Evolutionary conservation across 2,329 filamentous ascomycete genomes (phyloP).

Genomic region (Colletotrichum sojae): DNA sequence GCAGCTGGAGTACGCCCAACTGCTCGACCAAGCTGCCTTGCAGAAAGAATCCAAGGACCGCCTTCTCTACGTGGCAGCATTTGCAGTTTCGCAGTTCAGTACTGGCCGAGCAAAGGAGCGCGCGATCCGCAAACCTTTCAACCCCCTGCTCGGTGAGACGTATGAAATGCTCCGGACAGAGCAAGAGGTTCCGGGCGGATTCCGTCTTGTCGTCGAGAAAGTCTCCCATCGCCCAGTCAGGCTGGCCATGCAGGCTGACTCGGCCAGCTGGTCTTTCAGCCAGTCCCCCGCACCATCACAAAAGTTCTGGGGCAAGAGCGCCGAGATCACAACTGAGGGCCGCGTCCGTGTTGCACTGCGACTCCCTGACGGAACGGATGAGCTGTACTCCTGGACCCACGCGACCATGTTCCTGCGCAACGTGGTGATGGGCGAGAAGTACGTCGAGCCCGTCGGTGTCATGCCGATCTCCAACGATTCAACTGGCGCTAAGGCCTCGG

Average conservation of each 20-base stretch:
- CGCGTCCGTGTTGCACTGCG: conserved; percentile 83
- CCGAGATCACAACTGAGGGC: conserved; percentile 93
- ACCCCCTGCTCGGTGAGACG: conserved; percentile 95
- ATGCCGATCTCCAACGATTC: conserved; percentile 90
- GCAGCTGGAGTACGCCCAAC: conserved; percentile 88
- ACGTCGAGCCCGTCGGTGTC: conserved; percentile 92
- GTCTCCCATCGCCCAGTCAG: conserved; percentile 93
- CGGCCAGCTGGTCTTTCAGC: conserved; percentile 85
- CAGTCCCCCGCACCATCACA: conserved; percentile 92
- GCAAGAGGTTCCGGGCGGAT: conserved; percentile 78
- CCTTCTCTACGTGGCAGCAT: conserved; percentile 88
- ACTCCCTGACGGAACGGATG: conserved; percentile 75
- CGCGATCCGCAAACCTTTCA: conserved; percentile 95
- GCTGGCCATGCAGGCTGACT: conserved; percentile 93
- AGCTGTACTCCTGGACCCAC: conserved; percentile 89
- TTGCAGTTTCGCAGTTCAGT: conserved; percentile 90
- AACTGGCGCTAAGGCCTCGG: conserved; percentile 84
- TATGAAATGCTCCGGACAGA: conserved; percentile 93
- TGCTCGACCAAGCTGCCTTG: conserved; percentile 82
- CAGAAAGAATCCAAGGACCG: conserved; percentile 75
- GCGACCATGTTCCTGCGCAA: conserved; percentile 95
- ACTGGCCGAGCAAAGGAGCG: conserved; percentile 88
- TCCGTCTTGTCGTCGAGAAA: conserved; percentile 95
- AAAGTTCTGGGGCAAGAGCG: conserved; percentile 99
- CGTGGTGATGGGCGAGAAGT: conserved; percentile 98